phyloP scores from a whole-genome alignment of 148 eudicot species.

The Rhododendron simsii region DNA sequence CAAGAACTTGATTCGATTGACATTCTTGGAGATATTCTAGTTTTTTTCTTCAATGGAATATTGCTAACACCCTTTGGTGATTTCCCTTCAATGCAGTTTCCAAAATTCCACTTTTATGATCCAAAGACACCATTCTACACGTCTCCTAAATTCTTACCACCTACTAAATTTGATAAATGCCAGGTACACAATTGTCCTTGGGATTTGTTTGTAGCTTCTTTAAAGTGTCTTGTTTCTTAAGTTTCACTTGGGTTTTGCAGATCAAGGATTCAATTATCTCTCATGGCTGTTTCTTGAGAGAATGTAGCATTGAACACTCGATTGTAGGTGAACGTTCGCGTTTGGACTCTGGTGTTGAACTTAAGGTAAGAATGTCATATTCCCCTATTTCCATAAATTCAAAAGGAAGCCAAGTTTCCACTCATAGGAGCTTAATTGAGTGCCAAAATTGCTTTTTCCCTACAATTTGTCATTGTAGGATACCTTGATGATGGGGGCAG shows the following conservation, averaged over 20 bases:
- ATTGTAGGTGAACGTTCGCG: slow-evolving; percentile 97
- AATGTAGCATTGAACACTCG: slow-evolving; percentile 72
- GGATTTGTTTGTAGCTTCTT: neutral
- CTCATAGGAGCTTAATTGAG: neutral
- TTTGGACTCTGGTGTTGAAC: slow-evolving; percentile 81
- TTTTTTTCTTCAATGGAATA: neutral
- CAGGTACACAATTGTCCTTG: slow-evolving; percentile 38
- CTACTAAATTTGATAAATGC: slow-evolving; percentile 85
- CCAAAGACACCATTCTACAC: slow-evolving; percentile 96
- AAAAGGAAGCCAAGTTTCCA: neutral
- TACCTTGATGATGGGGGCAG: slow-evolving; percentile 96
- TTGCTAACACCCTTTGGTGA: neutral
- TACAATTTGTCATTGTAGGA: slow-evolving; percentile 35
- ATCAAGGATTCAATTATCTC: slow-evolving; percentile 92
- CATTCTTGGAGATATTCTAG: neutral
- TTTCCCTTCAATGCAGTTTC: slow-evolving; percentile 38
- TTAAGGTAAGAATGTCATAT: slow-evolving; percentile 42
- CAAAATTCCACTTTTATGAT: slow-evolving; percentile 82
- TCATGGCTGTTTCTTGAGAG: slow-evolving; percentile 93
- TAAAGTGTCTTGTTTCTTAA: neutral
- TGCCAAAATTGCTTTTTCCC: neutral
- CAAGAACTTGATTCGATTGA: neutral
- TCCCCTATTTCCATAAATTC: neutral
- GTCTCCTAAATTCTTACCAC: slow-evolving; percentile 88
- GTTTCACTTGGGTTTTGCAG: slow-evolving; percentile 32